Evolutionary conservation across 1,139 yeast genomes (phyloP), one percentile per base, ranked within the genome.

Genomic region (Saccharomyces hybrid): DNA sequence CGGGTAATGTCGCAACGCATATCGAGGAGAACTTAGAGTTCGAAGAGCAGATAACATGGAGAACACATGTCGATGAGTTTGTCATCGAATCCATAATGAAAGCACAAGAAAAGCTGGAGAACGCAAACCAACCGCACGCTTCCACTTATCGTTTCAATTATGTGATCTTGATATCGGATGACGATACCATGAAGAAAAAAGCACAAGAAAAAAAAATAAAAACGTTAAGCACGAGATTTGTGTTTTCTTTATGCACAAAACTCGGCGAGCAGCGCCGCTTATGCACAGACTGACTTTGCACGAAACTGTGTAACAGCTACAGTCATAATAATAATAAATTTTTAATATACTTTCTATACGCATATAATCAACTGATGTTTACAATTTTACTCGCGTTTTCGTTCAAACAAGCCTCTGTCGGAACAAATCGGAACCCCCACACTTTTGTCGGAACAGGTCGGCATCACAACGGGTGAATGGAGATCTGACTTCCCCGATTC

Each of bases 131-230:
- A 16, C 34, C 51, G 5, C 38, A 7, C 21, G 12, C 8, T 1
- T 14, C 38, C 44, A 3, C 34, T 21, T 70, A 72, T 53, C 63
- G 67, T 50, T 80, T 83, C 68, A 73, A 78, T 55, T 83, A 82
- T 64, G 81, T 85, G 62, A 77, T 84, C 27, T 71, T 86, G 52
- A 79, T 86, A 46, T 83, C 90, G 3, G 93, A 86, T 67, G 93
- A 86, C 67, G 74, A 84, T 55, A 85, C 83, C 60, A 83, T 86
- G 88, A 74, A 86, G 59, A 70, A 82, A 50, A 78, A 88, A 60
- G 85, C 89, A 2, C 79, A 81, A 62, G 76, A 83, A 11, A 77
- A 81, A 49, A 83, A 82, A 1, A 77, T 84, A 50, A 75, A 63
- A 49, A 66, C 71, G 19, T 63, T 68, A 52, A 65, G 68, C 49